A percentile compares a stretch with the other conserved stretches of the same genome.
Conservation (phyloP, 176 grass and related monocot species). For the Hordeum marinum region DNA sequence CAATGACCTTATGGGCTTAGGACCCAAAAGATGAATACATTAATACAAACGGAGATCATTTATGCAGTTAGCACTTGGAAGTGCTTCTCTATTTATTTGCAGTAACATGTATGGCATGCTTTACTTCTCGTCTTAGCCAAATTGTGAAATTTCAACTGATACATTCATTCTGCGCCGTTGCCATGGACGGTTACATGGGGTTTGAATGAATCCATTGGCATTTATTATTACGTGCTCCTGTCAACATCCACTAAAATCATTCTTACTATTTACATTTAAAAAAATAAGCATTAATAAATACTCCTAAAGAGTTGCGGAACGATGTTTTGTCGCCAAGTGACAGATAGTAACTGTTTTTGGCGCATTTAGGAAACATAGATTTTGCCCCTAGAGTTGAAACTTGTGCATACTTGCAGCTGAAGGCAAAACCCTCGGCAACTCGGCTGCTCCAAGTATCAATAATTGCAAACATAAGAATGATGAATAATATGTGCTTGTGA, state of each 20-base stretch:
- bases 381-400: background rate
- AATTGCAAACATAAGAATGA: background rate
- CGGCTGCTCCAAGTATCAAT: background rate
- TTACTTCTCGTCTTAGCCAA: background rate
- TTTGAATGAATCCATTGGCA: background rate
- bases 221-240: background rate
- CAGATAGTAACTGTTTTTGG: background rate
- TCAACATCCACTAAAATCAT: background rate
- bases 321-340: background rate
- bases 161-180: background rate
- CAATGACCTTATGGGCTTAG: background rate
- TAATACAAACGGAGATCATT: background rate
- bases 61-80: background rate
- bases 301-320: background rate
- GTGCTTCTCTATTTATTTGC: conserved; percentile 7
- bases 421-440: background rate
- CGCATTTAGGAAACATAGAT: background rate
- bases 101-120: background rate
- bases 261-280: background rate
- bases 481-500: background rate
- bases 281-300: no score
- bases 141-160: background rate
- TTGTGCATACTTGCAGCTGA: background rate
- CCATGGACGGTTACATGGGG: background rate
- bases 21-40: background rate